Evolutionary conservation across 2,329 filamentous ascomycete species (phyloP), one percentile per base, ranked within the genome.

Genomic region (Diaporthe citrichinensis): DNA sequence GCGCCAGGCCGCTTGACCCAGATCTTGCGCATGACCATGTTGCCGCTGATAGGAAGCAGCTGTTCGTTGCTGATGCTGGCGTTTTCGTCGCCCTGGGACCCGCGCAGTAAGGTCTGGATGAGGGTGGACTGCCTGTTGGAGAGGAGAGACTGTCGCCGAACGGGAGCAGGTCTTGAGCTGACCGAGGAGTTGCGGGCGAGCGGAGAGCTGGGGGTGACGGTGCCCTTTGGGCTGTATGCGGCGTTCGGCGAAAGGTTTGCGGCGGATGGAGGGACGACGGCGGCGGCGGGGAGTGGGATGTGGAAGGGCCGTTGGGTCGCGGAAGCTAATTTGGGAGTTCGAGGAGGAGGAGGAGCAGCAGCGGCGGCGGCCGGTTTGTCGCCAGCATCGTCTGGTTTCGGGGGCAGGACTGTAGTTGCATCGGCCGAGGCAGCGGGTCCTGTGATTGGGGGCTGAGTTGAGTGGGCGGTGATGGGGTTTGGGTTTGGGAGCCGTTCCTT

Each of bases 1-100:
- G 93, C 94, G 78, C 93, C 90, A 28, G 94, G 94, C 80, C 96
- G 91, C 87, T 94, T 97, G 82, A 98, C 96, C 97, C 97, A 99
- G 80, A 98, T 92, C 88, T 98, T 98, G 83, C 95, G 90, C 75
- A 89, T 91, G 78, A 90, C 85, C 91, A 92, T 92, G 76, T 83
- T 86, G 77, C 82, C 82, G 80, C 84, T 85, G 73, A 88, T 84
- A 58, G 85, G 84, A 71, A 81, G 75, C 76, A 83, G 76, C 80
- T 83, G 76, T 77, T 84, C 80, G 78, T 81, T 76, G 80, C 84
- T 81, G 34, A 71, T 68, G 51, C 72, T 76, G 83, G 81, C 76
- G 81, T 84, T 81, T 80, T 87, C 83, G 78, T 83, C 80, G 78
- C 82, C 77, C 71, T 85, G 81, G 39, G 85, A 84, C 67, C 86